Conservation (phyloP, 2,329 filamentous ascomycete genomes). For the Microthyrium microscopicum region DNA sequence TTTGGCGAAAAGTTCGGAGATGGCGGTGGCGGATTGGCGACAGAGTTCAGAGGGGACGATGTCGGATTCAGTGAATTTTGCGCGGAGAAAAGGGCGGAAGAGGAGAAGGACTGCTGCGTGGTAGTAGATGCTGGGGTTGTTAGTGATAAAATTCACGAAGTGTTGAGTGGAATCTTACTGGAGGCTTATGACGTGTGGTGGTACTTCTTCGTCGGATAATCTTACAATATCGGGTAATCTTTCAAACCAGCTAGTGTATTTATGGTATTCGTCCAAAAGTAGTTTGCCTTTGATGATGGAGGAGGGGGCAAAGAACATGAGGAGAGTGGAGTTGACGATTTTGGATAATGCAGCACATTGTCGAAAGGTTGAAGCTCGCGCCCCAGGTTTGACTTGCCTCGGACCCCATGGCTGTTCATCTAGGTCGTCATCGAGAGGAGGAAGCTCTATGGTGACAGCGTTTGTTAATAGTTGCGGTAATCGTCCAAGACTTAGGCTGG, state of each 20-base stretch:
- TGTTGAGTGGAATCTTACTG: conserved; percentile 23
- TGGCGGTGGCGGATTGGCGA: conserved; percentile 29
- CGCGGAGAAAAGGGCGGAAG: conserved; percentile 56
- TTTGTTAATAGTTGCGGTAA: conserved; percentile 30
- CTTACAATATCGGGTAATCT: conserved; percentile 46
- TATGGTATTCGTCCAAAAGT: conserved; percentile 37
- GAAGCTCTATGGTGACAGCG: conserved; percentile 32
- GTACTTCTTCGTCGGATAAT: conserved; percentile 48
- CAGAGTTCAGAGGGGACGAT: conserved; percentile 50
- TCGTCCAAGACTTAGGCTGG: conserved; percentile 20
- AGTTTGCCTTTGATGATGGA: conserved; percentile 45
- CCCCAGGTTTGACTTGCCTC: conserved; percentile 12
- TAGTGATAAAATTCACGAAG: not conserved
- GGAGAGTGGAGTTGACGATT: conserved; percentile 54
- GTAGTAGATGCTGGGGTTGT: conserved; percentile 40
- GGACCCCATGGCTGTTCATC: conserved; percentile 14
- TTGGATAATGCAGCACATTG: conserved; percentile 44
- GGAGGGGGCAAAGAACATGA: conserved; percentile 56
- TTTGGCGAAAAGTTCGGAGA: conserved; percentile 24
- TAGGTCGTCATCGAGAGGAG: conserved; percentile 16
- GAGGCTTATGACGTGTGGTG: conserved; percentile 54
- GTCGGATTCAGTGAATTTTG: conserved; percentile 38
- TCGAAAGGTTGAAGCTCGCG: conserved; percentile 43
- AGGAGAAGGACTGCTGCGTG: conserved; percentile 55
- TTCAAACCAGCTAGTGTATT: conserved; percentile 58